Evolutionary conservation across 2,329 filamentous ascomycete genomes (phyloP), one percentile per base, ranked within the genome.

Genomic region (Aaosphaeria pasadenensis): DNA sequence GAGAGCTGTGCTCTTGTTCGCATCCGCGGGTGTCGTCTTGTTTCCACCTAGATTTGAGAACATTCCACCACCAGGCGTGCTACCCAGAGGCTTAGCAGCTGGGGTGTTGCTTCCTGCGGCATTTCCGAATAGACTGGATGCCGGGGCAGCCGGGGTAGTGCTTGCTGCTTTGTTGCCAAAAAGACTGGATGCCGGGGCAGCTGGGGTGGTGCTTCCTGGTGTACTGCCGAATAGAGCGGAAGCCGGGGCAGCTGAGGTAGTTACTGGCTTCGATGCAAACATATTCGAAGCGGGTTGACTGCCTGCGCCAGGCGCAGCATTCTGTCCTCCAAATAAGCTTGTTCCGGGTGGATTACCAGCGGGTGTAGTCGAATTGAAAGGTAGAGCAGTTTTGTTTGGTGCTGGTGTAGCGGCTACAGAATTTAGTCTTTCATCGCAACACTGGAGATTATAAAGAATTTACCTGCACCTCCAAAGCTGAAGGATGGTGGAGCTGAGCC

Each of bases 331-430:
- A 46, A 69, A 70, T 7, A 69, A 36, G 47, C 48, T 63, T 40
- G 46, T 47, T 9, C 64, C 66, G 9, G 67, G 65, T 40, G 69
- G 69, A 24, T 64, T 60, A 42, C 68, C 69, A n/a, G 67, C 68
- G 39, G 69, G 69, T 7, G 67, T 71, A 4, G 69, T 72, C 3
- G 69, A 71, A n/a, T 59, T 57, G 30, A 70, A 59, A 33, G 59
- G 56, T n/a, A 62, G 62, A 24, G 17, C 17, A 9, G 70, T 66
- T 54, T 71, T 72, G 39, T 56, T 64, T 13, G 62, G 41, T 9
- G 68, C 65, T 9, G 68, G 67, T 3, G 68, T 71, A 11, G 54
- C 24, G 7, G 64, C 66, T 52, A 62, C 47, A 38, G 60, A 57
- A 13, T 11, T 11, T 36, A 41, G 17, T 24, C 33, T 11, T 41